phyloP scores from a whole-genome alignment of 2,329 filamentous ascomycete genomes.

The Verticillium klebahnii region DNA sequence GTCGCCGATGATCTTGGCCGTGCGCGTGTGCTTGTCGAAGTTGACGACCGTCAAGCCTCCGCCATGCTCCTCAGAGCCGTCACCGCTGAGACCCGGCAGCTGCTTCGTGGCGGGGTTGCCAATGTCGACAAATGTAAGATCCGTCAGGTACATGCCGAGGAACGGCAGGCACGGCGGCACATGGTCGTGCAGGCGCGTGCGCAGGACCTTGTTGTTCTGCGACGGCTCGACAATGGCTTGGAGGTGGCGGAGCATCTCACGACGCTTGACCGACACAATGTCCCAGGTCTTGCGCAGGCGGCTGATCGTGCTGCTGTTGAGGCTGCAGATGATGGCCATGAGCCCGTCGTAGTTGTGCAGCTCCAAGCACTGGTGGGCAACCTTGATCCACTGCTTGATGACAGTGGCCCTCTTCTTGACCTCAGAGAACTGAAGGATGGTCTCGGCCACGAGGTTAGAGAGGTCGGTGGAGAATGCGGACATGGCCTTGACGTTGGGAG shows the following conservation, averaged over 20 bases:
- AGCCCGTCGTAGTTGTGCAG: slow-evolving; percentile 94
- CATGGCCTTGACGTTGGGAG: slow-evolving; percentile 91
- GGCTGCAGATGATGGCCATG: slow-evolving; percentile 93
- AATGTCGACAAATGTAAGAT: slow-evolving; percentile 92
- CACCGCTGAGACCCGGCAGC: slow-evolving; percentile 47
- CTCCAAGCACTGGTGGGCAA: slow-evolving; percentile 79
- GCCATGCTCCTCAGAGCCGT: slow-evolving; percentile 53
- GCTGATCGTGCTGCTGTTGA: slow-evolving; percentile 87
- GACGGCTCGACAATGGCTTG: slow-evolving; percentile 84
- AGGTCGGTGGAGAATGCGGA: slow-evolving; percentile 87
- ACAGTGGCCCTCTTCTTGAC: slow-evolving; percentile 84
- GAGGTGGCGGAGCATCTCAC: slow-evolving; percentile 70
- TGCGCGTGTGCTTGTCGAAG: slow-evolving; percentile 94
- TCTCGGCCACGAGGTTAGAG: slow-evolving; percentile 88
- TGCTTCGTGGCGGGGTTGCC: slow-evolving; percentile 85
- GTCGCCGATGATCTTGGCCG: slow-evolving; percentile 91
- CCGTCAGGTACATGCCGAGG: slow-evolving; percentile 92
- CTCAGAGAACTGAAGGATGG: slow-evolving; percentile 82
- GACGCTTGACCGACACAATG: slow-evolving; percentile 75
- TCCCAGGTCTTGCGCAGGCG: slow-evolving; percentile 93
- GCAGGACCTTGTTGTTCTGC: slow-evolving; percentile 85
- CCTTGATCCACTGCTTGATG: slow-evolving; percentile 98
- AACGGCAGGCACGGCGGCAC: slow-evolving; percentile 92
- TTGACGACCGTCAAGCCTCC: slow-evolving; percentile 81
- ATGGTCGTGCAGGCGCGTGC: slow-evolving; percentile 77